phyloP scores from a whole-genome alignment of 2,329 filamentous ascomycete species.

The Fusarium falciforme region DNA sequence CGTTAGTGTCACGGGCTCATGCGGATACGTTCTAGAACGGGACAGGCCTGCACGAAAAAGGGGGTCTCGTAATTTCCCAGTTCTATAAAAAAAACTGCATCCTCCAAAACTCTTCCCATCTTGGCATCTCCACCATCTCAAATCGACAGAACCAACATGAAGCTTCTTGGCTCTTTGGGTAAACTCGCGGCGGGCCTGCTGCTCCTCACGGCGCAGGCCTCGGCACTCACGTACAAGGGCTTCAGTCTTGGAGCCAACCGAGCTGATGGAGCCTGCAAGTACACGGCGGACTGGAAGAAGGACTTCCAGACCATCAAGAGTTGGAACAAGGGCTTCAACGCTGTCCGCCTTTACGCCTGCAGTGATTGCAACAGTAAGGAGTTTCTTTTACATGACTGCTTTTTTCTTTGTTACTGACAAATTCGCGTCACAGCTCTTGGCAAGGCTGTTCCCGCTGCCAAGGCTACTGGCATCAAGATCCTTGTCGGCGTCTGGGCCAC shows the following conservation, averaged over 20 bases:
- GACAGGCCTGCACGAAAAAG: not conserved
- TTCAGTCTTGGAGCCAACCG: constrained; percentile 41
- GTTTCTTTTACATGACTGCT: not conserved
- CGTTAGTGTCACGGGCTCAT: not conserved
- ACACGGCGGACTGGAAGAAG: constrained; percentile 39
- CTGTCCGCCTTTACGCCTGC: constrained; percentile 36
- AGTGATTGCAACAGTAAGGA: constrained; percentile 38
- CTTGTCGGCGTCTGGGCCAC: constrained; percentile 41
- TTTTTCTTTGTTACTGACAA: not conserved
- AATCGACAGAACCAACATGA: constrained; percentile 24
- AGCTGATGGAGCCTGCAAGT: constrained; percentile 36
- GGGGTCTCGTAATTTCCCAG: not conserved
- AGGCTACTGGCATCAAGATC: constrained; percentile 39
- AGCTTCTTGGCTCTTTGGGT: constrained; percentile 30
- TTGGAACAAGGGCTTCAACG: constrained; percentile 42
- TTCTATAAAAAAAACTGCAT: not conserved
- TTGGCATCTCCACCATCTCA: not conserved
- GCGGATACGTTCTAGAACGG: not conserved
- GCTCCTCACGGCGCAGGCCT: constrained; percentile 33
- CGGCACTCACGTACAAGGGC: constrained; percentile 39
- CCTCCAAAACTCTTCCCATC: not conserved
- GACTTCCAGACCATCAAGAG: constrained; percentile 42
- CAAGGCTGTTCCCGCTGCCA: constrained; percentile 40
- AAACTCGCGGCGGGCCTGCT: constrained; percentile 31
- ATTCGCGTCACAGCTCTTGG: constrained; percentile 21